phyloP scores from a whole-genome alignment of 2,329 filamentous ascomycete species.

The Davidsoniella neocaledoniae region DNA sequence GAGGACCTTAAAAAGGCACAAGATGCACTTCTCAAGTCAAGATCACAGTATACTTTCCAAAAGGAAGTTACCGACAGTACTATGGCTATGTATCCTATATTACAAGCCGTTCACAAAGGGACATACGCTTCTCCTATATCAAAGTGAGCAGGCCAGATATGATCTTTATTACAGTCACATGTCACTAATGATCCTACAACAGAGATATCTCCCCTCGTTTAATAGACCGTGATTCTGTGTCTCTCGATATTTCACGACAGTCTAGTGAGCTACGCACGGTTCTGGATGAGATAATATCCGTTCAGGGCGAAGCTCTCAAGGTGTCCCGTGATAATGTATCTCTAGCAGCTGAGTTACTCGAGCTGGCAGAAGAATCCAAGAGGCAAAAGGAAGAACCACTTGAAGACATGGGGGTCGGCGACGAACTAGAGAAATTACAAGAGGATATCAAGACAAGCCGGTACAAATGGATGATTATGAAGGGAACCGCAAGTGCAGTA shows the following conservation, averaged over 20 bases:
- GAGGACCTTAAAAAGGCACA: constrained; percentile 42
- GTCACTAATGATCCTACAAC: constrained; percentile 9
- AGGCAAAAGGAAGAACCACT: constrained; percentile 36
- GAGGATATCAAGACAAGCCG: constrained; percentile 42
- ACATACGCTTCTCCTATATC: constrained; percentile 48
- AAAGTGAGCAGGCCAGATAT: constrained; percentile 31
- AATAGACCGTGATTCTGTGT: constrained; percentile 48
- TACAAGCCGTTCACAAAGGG: constrained; percentile 60
- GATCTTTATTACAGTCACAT: neutral
- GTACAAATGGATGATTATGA: constrained; percentile 56
- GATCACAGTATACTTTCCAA: constrained; percentile 51
- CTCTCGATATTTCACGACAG: constrained; percentile 44
- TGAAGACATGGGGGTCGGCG: constrained; percentile 32
- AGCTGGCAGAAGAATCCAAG: constrained; percentile 40
- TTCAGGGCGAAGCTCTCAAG: constrained; percentile 41
- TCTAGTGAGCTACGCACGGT: constrained; percentile 34
- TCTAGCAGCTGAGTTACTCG: constrained; percentile 45
- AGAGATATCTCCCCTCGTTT: constrained; percentile 53
- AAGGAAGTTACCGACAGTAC: constrained; percentile 53
- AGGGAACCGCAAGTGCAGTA: constrained; percentile 61
- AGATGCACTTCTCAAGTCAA: constrained; percentile 50
- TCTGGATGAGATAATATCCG: constrained; percentile 34
- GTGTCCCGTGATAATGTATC: constrained; percentile 43
- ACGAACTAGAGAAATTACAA: constrained; percentile 42
- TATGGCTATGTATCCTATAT: constrained; percentile 54